Evolutionary conservation across 2,329 filamentous ascomycete species (phyloP).

Genomic region (Exophiala viscosa): DNA sequence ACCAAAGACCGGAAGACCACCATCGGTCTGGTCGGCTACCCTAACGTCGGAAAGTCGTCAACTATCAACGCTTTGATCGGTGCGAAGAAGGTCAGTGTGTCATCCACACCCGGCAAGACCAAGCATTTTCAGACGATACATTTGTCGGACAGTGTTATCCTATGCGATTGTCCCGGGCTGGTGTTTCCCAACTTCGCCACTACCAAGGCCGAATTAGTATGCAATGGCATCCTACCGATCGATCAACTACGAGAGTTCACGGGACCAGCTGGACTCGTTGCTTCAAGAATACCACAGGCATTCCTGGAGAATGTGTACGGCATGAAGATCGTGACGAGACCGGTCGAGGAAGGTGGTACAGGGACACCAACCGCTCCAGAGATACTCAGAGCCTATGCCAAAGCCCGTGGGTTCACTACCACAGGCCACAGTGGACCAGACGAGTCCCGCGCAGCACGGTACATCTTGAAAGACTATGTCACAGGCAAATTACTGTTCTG

Average conservation of each 20-base stretch:
- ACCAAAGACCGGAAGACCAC: conserved; percentile 65
- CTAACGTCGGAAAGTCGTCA: conserved; percentile 98
- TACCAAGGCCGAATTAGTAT: conserved; percentile 93
- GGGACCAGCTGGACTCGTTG: conserved; percentile 78
- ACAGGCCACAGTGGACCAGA: conserved; percentile 82
- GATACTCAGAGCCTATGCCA: conserved; percentile 78
- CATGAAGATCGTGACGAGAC: conserved; percentile 76
- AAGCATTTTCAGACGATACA: conserved; percentile 99
- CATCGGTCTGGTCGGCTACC: conserved; percentile 93
- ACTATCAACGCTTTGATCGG: conserved; percentile 99
- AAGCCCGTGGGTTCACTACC: conserved; percentile 84
- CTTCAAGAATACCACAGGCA: conserved; percentile 75
- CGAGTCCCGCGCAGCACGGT: conserved; percentile 83
- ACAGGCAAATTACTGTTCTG: conserved; percentile 92
- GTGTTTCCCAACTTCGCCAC: conserved; percentile 98
- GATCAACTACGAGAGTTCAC: conserved; percentile 93
- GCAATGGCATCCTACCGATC: conserved; percentile 90
- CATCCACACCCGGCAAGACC: conserved; percentile 93
- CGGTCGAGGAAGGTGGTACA: conserved; percentile 87
- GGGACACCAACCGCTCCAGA: conserved; percentile 82
- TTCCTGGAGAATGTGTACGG: conserved; percentile 94
- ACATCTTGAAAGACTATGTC: conserved; percentile 94
- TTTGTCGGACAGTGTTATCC: conserved; percentile 78
- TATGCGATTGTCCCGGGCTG: conserved; percentile 97
- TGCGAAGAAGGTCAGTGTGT: conserved; percentile 97